Base-by-base conservation (phyloP, 208 protist genomes). In the Porcisia deanei region DNA sequence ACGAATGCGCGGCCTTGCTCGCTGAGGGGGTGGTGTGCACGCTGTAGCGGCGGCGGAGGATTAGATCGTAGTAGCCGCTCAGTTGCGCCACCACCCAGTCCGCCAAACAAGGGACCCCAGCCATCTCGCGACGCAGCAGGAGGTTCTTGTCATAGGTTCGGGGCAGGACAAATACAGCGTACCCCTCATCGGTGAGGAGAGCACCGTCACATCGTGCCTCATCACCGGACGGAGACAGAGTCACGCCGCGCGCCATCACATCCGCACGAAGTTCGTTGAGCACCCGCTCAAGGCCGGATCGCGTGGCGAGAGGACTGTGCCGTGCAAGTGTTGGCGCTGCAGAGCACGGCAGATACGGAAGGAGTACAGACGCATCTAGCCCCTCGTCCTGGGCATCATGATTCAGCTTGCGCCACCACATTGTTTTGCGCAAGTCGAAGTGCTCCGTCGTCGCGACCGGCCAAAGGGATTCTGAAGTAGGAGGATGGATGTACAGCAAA, bases 131-230 rank as follows among this genome's bases (percentile, higher is more conserved):
- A 37, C 59, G 47, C 61, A 43, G 47, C 20, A 59, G 53, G 1
- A 66, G 64, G 25, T 66, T 49, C 41, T 30, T 39, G 53, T 89
- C 86, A 76, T 86, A 87, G 3, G 77, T 81, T 54, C 81, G 75
- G n/a, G 91, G 89, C 66, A 95, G 82, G 49, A 95, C 89, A 47
- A 93, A 77, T 53, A 90, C 54, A 55, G 73, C 74, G 70, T 84
- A 71, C 78, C 89, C 60, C 69, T 82, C 69, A 10, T 83, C 76
- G 25, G 45, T 18, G 20, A 88, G 53, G 55, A 80, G 73, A 8
- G 75, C 58, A 25, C 79, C 68, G 22, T 43, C 18, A 65, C 60
- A 37, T 37, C 4, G 60, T 65, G 34, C 37, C 60, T 65, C 60
- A 14, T n/a, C 60, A n/a, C 37, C 60, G 41, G 14, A 30, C 54